Conservation (phyloP, 2,329 filamentous ascomycete species). For the Colletotrichum sp. region DNA sequence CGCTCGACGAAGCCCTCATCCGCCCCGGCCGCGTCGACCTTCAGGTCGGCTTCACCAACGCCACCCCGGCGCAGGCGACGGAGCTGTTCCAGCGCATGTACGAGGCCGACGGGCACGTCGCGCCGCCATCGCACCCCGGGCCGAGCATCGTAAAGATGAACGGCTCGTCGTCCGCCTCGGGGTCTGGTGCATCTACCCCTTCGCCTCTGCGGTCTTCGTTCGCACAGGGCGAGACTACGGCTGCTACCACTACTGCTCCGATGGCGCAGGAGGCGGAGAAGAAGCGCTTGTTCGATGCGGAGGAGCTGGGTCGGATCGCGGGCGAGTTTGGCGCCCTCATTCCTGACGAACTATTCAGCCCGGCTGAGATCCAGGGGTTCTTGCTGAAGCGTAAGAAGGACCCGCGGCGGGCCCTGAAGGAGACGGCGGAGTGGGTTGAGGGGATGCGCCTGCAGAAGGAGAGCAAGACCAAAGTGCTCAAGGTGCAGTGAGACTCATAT, state of each 20-base stretch:
- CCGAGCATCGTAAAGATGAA: neutral
- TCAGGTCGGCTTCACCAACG: conserved; percentile 26
- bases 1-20: conserved; percentile 75
- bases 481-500: conserved; percentile 45
- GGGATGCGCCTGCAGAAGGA: conserved; percentile 56
- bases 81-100: conserved; percentile 70
- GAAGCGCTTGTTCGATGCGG: conserved; percentile 21
- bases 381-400: conserved; percentile 66
- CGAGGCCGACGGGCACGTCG: conserved; percentile 39
- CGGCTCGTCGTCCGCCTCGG: neutral
- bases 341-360: conserved; percentile 57
- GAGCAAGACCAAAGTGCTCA: conserved; percentile 50
- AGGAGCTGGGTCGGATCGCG: conserved; percentile 51
- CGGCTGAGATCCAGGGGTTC: conserved; percentile 71
- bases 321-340: conserved; percentile 56
- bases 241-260: neutral
- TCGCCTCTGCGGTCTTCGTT: neutral
- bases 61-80: conserved; percentile 49
- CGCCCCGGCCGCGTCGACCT: conserved; percentile 55
- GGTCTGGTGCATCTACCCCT: neutral
- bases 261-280: neutral
- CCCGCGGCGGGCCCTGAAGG: conserved; percentile 58
- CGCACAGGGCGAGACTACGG: neutral
- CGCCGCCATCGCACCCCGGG: neutral
- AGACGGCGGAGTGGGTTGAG: conserved; percentile 60